These are phyloP conservation scores for Pyricularia sp. DNA, from an alignment of 2,329 filamentous ascomycete genomes.

Conservation along the genomic window DNA sequence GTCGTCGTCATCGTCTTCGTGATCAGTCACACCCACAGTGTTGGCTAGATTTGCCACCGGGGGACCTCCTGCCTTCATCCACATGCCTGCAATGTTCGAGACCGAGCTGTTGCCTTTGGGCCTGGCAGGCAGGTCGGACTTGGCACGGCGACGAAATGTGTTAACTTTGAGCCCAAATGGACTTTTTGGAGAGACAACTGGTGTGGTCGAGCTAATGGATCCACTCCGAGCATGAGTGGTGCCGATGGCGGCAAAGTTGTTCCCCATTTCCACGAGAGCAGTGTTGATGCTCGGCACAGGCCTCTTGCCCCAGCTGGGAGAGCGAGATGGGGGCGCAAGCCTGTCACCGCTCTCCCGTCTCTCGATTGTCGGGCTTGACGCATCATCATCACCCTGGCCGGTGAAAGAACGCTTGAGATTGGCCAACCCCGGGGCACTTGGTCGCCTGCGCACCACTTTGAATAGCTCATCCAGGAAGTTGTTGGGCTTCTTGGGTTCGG, in stretches of 20 bases:
- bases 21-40: constrained; percentile 17
- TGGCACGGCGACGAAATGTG: constrained; percentile 45
- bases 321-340: constrained; percentile 41
- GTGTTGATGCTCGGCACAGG: constrained; percentile 49
- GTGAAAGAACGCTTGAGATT: constrained; percentile 37
- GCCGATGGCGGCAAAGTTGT: constrained; percentile 44
- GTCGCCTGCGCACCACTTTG: constrained; percentile 35
- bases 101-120: constrained; percentile 24
- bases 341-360: constrained; percentile 34
- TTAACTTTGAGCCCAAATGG: constrained; percentile 36
- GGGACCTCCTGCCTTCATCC: constrained; percentile 43
- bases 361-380: constrained; percentile 14
- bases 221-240: constrained; percentile 47
- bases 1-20: constrained; percentile 50
- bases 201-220: constrained; percentile 44
- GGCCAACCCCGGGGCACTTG: constrained; percentile 28
- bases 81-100: constrained; percentile 37
- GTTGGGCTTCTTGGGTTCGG: constrained; percentile 38
- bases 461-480: constrained; percentile 40
- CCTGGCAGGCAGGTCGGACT: constrained; percentile 37
- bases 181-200: constrained; percentile 32
- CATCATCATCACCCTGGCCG: constrained; percentile 26
- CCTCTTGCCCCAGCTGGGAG: constrained; percentile 39
- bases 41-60: constrained; percentile 40
- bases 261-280: constrained; percentile 45